Evolutionary conservation across 495 filamentous ascomycete genomes (phyloP).

Genomic region (Copromyces sp.): DNA sequence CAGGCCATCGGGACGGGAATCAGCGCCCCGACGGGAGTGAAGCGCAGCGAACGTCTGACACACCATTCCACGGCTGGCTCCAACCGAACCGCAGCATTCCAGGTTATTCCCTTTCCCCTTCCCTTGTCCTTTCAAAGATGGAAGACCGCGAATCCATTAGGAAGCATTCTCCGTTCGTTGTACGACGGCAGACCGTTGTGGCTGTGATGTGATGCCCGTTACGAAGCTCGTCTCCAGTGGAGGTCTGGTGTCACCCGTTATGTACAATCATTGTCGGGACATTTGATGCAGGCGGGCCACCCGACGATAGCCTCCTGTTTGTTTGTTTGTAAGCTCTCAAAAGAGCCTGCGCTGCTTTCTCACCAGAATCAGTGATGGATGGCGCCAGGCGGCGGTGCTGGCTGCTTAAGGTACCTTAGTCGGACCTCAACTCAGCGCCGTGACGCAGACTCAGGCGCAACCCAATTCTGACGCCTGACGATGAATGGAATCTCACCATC

Average conservation of each 20-base stretch:
- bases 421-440: not conserved
- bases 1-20: not conserved
- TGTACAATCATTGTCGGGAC: no score
- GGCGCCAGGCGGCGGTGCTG: not conserved
- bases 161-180: no score
- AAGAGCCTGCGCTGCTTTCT: not conserved
- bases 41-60: not conserved
- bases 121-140: not conserved
- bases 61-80: not conserved
- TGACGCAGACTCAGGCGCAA: not conserved
- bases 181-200: not conserved
- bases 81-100: not conserved
- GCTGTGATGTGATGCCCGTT: not conserved
- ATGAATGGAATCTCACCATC: no score
- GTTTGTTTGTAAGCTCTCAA: not conserved
- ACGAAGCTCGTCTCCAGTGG: no score
- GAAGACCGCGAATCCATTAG: no score
- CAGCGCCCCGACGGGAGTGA: not conserved
- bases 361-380: not conserved
- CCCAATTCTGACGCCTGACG: no score
- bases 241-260: no score
- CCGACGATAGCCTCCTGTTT: no score
- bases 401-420: no score
- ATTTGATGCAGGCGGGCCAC: no score
- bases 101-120: not conserved